Evolutionary conservation across 805 yeast species (phyloP).

Genomic region (Ogataea thermomethanolica): DNA sequence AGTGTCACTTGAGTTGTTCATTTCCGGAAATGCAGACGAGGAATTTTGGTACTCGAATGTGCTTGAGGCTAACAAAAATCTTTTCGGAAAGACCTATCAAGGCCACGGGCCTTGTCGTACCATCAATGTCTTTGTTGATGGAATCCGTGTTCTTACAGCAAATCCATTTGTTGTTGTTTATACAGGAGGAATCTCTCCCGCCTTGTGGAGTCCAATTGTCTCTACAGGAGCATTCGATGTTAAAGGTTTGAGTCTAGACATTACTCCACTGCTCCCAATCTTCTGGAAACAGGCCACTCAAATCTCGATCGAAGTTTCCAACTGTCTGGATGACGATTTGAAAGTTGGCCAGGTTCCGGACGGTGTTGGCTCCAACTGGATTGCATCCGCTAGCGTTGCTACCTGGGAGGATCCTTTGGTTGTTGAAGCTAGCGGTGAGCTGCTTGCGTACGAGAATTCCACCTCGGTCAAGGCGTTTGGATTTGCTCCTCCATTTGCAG

Average conservation of each 20-base stretch:
- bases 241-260: slow-evolving; percentile 63
- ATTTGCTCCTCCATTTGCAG: slow-evolving; percentile 37
- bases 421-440: slow-evolving; percentile 37
- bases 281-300: slow-evolving; percentile 48
- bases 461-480: slow-evolving; percentile 33
- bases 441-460: slow-evolving; percentile 29
- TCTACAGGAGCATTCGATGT: slow-evolving; percentile 72
- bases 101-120: slow-evolving; percentile 75
- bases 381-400: slow-evolving; percentile 51
- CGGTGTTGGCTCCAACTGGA: slow-evolving; percentile 55
- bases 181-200: slow-evolving; percentile 80
- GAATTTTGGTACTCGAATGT: slow-evolving; percentile 79
- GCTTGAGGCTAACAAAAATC: slow-evolving; percentile 43
- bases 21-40: slow-evolving; percentile 75
- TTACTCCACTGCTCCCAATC: slow-evolving; percentile 66
- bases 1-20: slow-evolving; percentile 54
- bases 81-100: slow-evolving; percentile 42
- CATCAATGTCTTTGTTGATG: slow-evolving; percentile 60
- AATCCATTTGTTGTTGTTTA: slow-evolving; percentile 72
- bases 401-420: slow-evolving; percentile 50
- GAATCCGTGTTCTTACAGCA: slow-evolving; percentile 53
- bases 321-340: slow-evolving; percentile 44
- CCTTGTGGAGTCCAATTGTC: slow-evolving; percentile 79
- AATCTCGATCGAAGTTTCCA: slow-evolving; percentile 49
- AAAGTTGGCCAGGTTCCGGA: slow-evolving; percentile 25